Percentiles rank a stretch among this genome's conserved stretches.
phyloP scores from a whole-genome alignment of 2,329 filamentous ascomycete species.

The Claviceps cyperi region DNA sequence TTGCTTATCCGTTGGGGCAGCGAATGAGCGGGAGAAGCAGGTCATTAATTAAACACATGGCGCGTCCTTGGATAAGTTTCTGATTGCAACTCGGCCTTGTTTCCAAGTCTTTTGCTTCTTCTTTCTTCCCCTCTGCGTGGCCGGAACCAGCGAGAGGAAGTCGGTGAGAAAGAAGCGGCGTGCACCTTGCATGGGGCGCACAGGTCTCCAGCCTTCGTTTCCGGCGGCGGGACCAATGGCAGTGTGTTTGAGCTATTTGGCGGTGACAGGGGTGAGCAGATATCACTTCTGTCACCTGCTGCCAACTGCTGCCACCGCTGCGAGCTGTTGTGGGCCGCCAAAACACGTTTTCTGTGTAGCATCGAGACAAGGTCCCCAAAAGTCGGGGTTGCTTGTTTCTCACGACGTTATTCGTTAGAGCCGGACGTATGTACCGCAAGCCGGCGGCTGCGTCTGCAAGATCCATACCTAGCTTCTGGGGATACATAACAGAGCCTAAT shows the following conservation, averaged over 20 bases:
- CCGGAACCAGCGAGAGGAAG: not conserved
- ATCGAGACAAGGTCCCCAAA: not conserved
- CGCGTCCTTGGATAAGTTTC: not conserved
- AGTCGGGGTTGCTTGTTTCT: not conserved
- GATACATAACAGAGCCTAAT: not conserved
- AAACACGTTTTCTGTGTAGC: constrained; percentile 5
- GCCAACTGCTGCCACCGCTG: constrained; percentile 1
- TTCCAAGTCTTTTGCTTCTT: not conserved
- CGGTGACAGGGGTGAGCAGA: constrained; percentile 9
- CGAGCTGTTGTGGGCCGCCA: constrained; percentile 4
- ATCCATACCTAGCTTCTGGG: not conserved
- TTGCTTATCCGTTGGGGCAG: not conserved
- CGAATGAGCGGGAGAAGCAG: not conserved
- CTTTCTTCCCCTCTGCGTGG: not conserved
- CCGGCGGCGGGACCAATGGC: constrained; percentile 8
- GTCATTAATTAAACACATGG: not conserved
- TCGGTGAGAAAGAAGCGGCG: constrained; percentile 6
- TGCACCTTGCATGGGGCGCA: constrained; percentile 5
- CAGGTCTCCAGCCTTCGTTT: not conserved
- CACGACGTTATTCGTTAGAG: not conserved
- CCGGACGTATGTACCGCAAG: not conserved
- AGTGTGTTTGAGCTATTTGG: constrained; percentile 7
- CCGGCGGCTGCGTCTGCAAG: not conserved
- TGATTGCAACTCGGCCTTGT: not conserved
- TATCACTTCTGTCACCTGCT: not conserved